Conservation (phyloP, 768 basidiomycete species). For the Rhizopogon vulgaris region DNA sequence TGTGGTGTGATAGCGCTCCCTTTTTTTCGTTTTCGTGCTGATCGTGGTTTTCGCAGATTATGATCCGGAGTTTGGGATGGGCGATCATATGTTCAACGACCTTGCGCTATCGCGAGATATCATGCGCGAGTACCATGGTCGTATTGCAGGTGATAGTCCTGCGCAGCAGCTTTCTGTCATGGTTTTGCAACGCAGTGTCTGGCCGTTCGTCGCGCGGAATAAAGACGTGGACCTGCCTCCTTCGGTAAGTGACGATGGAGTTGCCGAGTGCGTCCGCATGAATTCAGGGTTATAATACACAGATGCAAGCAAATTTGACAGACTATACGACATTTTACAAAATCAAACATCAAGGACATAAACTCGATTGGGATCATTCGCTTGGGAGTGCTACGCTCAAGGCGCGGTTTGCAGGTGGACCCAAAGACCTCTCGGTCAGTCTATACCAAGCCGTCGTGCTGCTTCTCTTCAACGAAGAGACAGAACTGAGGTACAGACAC, state of each 20-base stretch:
- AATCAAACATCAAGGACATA: constrained; percentile 65
- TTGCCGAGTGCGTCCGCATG: neutral
- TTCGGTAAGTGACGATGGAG: constrained; percentile 31
- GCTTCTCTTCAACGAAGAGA: constrained; percentile 73
- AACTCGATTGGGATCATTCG: constrained; percentile 81
- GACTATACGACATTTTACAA: constrained; percentile 71
- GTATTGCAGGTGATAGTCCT: constrained; percentile 30
- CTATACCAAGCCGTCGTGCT: constrained; percentile 87
- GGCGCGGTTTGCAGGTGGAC: constrained; percentile 57
- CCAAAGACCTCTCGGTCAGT: constrained; percentile 87
- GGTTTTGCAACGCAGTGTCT: constrained; percentile 83
- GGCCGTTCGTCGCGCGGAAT: constrained; percentile 68
- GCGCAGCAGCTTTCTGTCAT: constrained; percentile 59
- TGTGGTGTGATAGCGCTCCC: constrained; percentile 29
- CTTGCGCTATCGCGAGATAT: constrained; percentile 70
- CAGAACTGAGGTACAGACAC: constrained; percentile 55
- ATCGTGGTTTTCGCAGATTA: constrained; percentile 50
- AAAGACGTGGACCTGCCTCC: constrained; percentile 47
- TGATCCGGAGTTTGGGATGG: constrained; percentile 92
- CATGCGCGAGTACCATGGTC: constrained; percentile 58
- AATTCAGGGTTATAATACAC: constrained; percentile 5
- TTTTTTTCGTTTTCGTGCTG: constrained; percentile 12
- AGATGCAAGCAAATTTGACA: constrained; percentile 73
- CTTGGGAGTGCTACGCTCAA: constrained; percentile 78
- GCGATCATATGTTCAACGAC: constrained; percentile 95